Base-by-base conservation (phyloP, 1,139 yeast genomes). In the Suhomyces choctaworum region DNA sequence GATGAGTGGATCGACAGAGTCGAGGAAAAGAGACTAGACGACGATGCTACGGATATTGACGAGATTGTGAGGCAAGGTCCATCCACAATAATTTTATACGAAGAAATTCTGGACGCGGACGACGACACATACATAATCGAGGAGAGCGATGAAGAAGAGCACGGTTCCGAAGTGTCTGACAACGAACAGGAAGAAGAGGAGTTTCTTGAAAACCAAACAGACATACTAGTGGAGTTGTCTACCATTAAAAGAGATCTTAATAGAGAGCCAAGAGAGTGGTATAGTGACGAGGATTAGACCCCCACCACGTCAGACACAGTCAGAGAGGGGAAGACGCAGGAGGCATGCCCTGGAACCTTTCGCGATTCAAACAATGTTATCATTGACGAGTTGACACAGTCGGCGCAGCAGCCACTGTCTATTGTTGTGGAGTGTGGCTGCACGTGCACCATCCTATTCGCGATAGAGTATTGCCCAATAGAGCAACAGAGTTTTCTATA, bases 21-120 rank as follows among this genome's bases (percentile, higher is more conserved):
- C 1, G 61, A 56, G 33, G 37, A 37, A 11, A 44, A 48, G 29
- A 37, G 56, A 16, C 27, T 41, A 32, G 50, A 44, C 9, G 51
- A 41, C 5, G 48, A 44, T 16, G 44, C 40, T 17, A 44, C 47
- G 5, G 49, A 46, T 26, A 42, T 42, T 17, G 50, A 45, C 23
- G 47, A 41, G 17, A 26, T 34, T 27, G 34, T 29, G 13, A 20
- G 16, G 13, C 31, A 37, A 14, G 46, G 34, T 17, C 36, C 35
- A 15, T 31, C 34, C 2, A 39, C 33, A n/a, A 39, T 38, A 30
- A 41, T 35, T 14, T 41, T 38, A 31, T 40, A 51, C 5, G 61
- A 58, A 20, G 60, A 56, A 11, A 45, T 51, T 4, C 60, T 57
- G 19, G 60, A 56, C 16, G 61, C 56, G 16, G 60, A 57, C 36